Base-by-base conservation (phyloP, 306 rosid species). In the Lathyrus oleraceus region DNA sequence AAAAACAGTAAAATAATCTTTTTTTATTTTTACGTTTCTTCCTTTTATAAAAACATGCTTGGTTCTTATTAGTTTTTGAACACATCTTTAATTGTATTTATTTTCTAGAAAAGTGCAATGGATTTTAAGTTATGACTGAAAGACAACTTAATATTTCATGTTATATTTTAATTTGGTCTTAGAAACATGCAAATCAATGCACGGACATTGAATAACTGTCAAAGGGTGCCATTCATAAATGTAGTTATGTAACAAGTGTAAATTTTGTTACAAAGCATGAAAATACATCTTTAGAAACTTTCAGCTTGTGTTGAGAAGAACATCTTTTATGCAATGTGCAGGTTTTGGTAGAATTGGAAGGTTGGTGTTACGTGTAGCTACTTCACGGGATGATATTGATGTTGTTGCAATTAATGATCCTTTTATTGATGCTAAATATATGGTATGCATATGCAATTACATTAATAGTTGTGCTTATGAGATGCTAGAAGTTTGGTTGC, bases 341-440 rank as follows among this genome's bases (percentile, higher is more conserved):
- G 99, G 99, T 68, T 94, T 94, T 83, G 99, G 99, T 71, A 89
- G 99, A 30, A 94, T 94, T 80, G 99, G 99, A 78, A 86, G 99
- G 81, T 82, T 94, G 91, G 97, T 94, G 58, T 75, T 94, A 45
- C 92, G 99, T 16, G 76, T 94, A 62, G 99, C 99, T 20, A 62
- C 80, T 79, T 64, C 77, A 28, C 78, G 99, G 77, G 99, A 88
- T 89, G 99, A 91, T 83, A 81, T 94, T 35, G 96, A 91, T 59
- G 92, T 94, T 56, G 89, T 91, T 28, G 89, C 96, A 10, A 93
- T 94, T 72, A 94, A 94, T 74, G 99, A 94, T 82, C 99, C 99
- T 42, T 85, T 94, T 62, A 68, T 91, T 79, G 96, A 94, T 72
- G 92, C 97, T 20, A 91, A 91, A 61, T 94, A 94, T 73, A 94